Conservation (phyloP, 129 eudicot genomes). For the Chrysanthemum makinoi region DNA sequence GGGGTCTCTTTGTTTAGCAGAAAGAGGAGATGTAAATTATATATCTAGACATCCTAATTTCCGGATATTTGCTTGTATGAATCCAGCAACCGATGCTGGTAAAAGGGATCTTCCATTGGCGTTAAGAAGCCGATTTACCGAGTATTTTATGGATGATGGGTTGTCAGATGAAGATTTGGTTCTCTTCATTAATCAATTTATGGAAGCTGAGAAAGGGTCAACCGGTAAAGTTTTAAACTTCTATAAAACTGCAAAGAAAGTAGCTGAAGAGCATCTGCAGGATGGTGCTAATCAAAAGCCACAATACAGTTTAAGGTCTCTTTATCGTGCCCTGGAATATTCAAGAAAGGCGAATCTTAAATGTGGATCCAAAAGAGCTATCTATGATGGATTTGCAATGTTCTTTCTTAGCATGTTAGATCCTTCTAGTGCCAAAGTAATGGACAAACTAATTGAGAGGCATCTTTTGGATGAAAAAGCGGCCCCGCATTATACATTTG, state of each 20-base stretch:
- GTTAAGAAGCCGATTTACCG: slow-evolving; percentile 79
- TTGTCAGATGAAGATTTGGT: slow-evolving; percentile 78
- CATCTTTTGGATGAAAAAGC: slow-evolving; percentile 48
- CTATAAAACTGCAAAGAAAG: slow-evolving; percentile 74
- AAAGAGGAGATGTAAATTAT: slow-evolving; percentile 80
- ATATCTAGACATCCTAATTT: slow-evolving; percentile 64
- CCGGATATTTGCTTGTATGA: slow-evolving; percentile 96
- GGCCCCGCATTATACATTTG: slow-evolving; percentile 48
- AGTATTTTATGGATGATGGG: slow-evolving; percentile 87
- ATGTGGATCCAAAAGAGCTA: slow-evolving; percentile 51
- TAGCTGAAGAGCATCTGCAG: slow-evolving; percentile 85
- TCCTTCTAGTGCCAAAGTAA: slow-evolving; percentile 65
- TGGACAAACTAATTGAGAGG: slow-evolving; percentile 51
- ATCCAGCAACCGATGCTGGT: slow-evolving; percentile 99
- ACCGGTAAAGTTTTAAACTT: slow-evolving; percentile 53
- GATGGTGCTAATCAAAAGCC: slow-evolving; percentile 99
- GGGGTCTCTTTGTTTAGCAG: slow-evolving; percentile 91
- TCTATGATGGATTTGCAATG: slow-evolving; percentile 95
- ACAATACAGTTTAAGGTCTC: slow-evolving; percentile 92
- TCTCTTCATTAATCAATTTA: slow-evolving; percentile 56
- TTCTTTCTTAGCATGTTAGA: slow-evolving; percentile 77
- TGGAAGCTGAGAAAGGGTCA: slow-evolving; percentile 44
- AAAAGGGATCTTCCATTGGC: slow-evolving; percentile 80
- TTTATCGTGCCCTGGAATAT: slow-evolving; percentile 88
- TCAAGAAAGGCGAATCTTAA: slow-evolving; percentile 53